Evolutionary conservation across 2,329 filamentous ascomycete species (phyloP), one percentile per base, ranked within the genome.

Genomic region (Trichoderma sp.): DNA sequence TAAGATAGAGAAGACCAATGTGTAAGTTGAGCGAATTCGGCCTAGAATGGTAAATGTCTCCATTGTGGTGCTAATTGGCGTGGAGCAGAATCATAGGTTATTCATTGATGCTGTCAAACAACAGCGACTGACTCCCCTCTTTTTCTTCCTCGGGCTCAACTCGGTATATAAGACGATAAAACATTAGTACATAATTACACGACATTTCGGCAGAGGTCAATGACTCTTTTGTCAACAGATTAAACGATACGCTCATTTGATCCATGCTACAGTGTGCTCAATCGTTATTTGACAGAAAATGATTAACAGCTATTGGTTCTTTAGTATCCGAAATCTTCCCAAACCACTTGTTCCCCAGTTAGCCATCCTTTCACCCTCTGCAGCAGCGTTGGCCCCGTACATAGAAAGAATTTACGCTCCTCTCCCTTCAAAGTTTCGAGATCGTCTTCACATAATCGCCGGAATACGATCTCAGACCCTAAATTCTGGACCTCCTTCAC

Each of bases 241-340:
- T 2, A 63, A 63, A 63, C 16, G 4, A 33, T n/a, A 4, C 16
- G 27, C n/a, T 16, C 29, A 33, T 63, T 2, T 1, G 29, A 18
- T 35, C 29, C 21, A 21, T 63, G 11, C 29, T 21, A 21, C 16
- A 8, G 16, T 21, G 16, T 21, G 16, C 59, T 53, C 3, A 33
- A 38, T 16, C 14, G 18, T 1, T 27, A 0, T 27, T 5, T 41
- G 2, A 27, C 11, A n/a, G 18, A 18, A 9, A 16, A 24, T 38
- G n/a, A 29, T 2, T 18, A 5, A 41, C 21, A 5, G 27, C 21
- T 27, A 8, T 18, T 7, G 33, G 27, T 1, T 16, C n/a, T 21
- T 24, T 77, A 92, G 79, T 92, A 92, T 50, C 86, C 86, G 81
- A 92, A 93, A 90, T 90, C 81, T 92, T 91, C 83, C 86, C 89